Evolutionary conservation across 2,329 filamentous ascomycete species (phyloP), one percentile per base, ranked within the genome.

Genomic region (Aspergillus pseudoviridinutans): DNA sequence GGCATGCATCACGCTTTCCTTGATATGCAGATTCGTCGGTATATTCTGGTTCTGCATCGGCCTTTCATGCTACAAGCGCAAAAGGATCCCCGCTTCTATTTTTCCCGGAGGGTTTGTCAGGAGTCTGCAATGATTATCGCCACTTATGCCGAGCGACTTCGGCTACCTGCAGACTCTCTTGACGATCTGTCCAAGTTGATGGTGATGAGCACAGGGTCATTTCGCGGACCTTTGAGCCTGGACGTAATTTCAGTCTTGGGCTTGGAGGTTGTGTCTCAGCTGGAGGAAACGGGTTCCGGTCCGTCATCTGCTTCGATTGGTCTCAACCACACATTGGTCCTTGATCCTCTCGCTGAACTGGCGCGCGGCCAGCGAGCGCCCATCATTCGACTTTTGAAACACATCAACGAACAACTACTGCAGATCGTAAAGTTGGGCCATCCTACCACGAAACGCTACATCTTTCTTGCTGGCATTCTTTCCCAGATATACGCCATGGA

Each of bases 181-280:
- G 61, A 65, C 32, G 57, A 62, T 24, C 53, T 65, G 17, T 52
- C 58, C 46, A 42, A 51, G 14, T 56, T 66, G 10, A 56, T 51
- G 35, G 49, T 64, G 27, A 52, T 60, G 14, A 59, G 64, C 25
- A 50, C 53, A 17, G 61, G 61, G 8, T 50, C 64, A 10, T 66
- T 67, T 56, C 61, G 60, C 22, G 65, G 62, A 1, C 42, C 64
- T n/a, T 54, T 68, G 10, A 60, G 60, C 24, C 58, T 68, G 28
- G 66, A 68, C 35, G 55, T 66, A 24, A 62, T 67, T 28, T 55
- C 59, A 10, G 55, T 60, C 27, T 28, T 28, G 27, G 27, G 27
- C 27, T 28, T 28, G 27, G 27, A 28, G 27, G 27, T 28, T 28
- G 27, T 28, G 27, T 28, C 27, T 28, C 27, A 28, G 27, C 27